Base-by-base conservation (phyloP, 2,329 filamentous ascomycete genomes). In the Lachnellula hyalina region DNA sequence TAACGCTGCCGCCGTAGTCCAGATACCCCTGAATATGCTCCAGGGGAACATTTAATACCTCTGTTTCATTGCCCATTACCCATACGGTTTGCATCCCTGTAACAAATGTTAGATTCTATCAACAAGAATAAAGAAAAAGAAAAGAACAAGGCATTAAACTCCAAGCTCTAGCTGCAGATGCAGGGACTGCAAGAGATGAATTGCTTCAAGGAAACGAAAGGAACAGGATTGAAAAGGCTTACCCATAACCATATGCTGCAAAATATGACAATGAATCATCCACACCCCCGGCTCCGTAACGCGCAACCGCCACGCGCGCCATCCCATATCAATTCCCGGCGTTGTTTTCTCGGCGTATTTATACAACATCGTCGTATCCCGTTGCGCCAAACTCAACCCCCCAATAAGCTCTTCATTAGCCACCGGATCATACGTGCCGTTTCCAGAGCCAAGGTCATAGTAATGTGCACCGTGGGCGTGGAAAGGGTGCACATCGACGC, bases 181-280 rank as follows among this genome's bases (percentile, higher is more conserved):
- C 40, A 42, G 40, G 19, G 19, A 21, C 3, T 21, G 3, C 19
- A 21, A 21, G 19, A 21, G 19, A 21, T 21, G 19, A 21, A 21
- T 21, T 21, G 19, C 19, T 21, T 21, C 19, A 21, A 21, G 19
- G 19, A 21, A 21, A 21, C 19, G 19, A 21, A 21, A 21, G 19
- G 19, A 21, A 21, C 2, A 42, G 7, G 7, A 15, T 8, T n/a
- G 17, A 42, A 42, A n/a, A 42, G 2, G 40, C 40, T n/a, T 69
- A 4, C 70, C 72, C 74, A 77, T 76, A 12, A 75, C 61, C 73
- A 76, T 76, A 63, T 79, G 76, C 62, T 73, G 72, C 58, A 77
- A 57, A 47, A 74, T 73, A 64, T 79, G 76, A 53, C 76, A 78
- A 67, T 79, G 76, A 38, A 78, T 62, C 75, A 79, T 75, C 74